Percentiles rank a stretch among this genome's conserved stretches.
These are phyloP conservation scores for Apiospora sp. DNA, from an alignment of 2,329 filamentous ascomycete species.

Conservation along the genomic window DNA sequence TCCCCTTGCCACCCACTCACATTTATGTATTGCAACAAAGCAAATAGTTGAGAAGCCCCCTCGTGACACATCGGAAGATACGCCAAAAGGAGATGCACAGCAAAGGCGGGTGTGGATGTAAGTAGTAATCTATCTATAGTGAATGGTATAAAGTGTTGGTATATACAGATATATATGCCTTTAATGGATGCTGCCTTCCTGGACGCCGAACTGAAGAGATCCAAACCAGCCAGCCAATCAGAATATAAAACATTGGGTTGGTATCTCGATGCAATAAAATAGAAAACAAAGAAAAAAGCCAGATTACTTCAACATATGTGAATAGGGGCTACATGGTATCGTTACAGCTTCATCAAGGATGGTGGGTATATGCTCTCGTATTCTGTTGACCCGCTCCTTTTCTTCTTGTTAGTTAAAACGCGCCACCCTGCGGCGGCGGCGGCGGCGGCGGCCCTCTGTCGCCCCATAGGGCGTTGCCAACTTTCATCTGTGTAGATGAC, in stretches of 20 bases:
- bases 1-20: background rate
- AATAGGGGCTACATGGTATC: constrained; percentile 19
- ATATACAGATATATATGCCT: background rate
- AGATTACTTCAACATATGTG: background rate
- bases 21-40: background rate
- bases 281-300: background rate
- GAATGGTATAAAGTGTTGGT: background rate
- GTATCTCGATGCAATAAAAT: constrained; percentile 10
- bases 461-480: constrained; percentile 46
- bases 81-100: background rate
- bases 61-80: too few relatives aligned
- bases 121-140: background rate
- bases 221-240: constrained; percentile 10
- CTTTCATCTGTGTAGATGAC: constrained; percentile 41
- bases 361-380: background rate
- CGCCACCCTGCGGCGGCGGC: background rate
- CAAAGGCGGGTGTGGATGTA: background rate
- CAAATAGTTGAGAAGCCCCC: background rate
- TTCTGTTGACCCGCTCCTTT: background rate
- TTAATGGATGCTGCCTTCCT: constrained; percentile 4
- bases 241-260: constrained; percentile 3
- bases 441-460: constrained; percentile 26
- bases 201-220: constrained; percentile 13
- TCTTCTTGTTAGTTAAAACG: background rate
- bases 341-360: constrained; percentile 13